phyloP scores from a whole-genome alignment of 768 basidiomycete genomes.

The Naganishia friedmannii region DNA sequence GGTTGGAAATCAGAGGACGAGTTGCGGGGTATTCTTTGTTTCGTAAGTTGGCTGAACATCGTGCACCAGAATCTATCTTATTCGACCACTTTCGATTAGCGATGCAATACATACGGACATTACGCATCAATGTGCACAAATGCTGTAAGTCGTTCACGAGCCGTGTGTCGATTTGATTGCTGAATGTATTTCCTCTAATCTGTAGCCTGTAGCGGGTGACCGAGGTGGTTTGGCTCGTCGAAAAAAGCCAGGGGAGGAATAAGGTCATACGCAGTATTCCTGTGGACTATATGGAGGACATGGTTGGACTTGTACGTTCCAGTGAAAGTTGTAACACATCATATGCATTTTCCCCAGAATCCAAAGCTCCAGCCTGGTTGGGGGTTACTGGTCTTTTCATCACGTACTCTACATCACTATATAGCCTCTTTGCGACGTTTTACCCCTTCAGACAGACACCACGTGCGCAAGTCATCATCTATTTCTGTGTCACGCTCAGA shows the following conservation, averaged over 20 bases:
- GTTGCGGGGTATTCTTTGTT: conserved; percentile 49
- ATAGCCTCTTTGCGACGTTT: too few species aligned
- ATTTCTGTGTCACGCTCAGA: too few species aligned
- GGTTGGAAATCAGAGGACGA: conserved; percentile 46
- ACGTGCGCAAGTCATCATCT: too few species aligned
- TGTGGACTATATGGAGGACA: background rate
- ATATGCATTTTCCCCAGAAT: background rate
- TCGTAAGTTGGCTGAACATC: conserved; percentile 37
- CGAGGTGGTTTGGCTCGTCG: conserved; percentile 64
- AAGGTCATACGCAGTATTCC: background rate
- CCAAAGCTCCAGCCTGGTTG: too few species aligned
- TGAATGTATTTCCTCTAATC: conserved; percentile 26
- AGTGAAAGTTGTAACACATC: background rate
- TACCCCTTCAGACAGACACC: too few species aligned
- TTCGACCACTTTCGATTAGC: background rate
- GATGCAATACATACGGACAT: conserved; percentile 62
- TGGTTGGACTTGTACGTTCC: background rate
- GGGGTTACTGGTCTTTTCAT: too few species aligned
- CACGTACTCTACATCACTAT: too few species aligned
- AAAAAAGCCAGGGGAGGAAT: conserved; percentile 31
- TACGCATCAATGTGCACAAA: conserved; percentile 93
- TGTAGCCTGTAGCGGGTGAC: conserved; percentile 81
- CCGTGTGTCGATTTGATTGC: too few species aligned
- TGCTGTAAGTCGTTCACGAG: conserved; percentile 34
- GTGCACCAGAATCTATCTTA: too few species aligned